These are phyloP conservation scores for Phytophthora pistaciae DNA, from an alignment of 352 stramenopile species.

Conservation along the genomic window DNA sequence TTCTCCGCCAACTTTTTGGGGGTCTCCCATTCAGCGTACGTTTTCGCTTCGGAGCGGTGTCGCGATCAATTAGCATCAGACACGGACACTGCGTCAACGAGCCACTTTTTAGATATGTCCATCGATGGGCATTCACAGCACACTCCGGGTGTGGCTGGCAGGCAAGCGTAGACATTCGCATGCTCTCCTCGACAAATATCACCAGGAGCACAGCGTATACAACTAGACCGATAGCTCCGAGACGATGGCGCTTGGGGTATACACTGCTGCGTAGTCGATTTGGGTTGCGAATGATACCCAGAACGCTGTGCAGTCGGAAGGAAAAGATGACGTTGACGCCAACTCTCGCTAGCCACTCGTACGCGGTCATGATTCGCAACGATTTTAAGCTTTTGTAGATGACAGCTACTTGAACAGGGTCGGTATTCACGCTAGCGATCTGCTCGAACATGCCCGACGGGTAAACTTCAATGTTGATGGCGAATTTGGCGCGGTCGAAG, in stretches of 20 bases:
- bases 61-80: slow-evolving; percentile 47
- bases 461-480: slow-evolving; percentile 32
- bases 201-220: slow-evolving; percentile 8
- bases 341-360: slow-evolving; percentile 37
- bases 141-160: slow-evolving; percentile 35
- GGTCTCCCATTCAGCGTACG: no score
- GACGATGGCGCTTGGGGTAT: slow-evolving; percentile 23
- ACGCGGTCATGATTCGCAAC: slow-evolving; percentile 35
- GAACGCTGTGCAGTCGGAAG: slow-evolving; percentile 28
- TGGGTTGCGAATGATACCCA: no score
- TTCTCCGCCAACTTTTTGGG: no score
- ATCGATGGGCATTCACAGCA: slow-evolving; percentile 28
- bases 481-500: slow-evolving; percentile 29
- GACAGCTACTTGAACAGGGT: slow-evolving; percentile 19
- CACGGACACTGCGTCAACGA: slow-evolving; percentile 47
- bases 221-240: slow-evolving; percentile 15
- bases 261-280: slow-evolving; percentile 1
- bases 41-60: no score
- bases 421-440: slow-evolving; percentile 12
- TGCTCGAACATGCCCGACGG: slow-evolving; percentile 23
- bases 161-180: slow-evolving; percentile 7
- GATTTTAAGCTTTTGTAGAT: slow-evolving; percentile 38
- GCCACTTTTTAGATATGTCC: no score
- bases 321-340: slow-evolving; percentile 38
- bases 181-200: slow-evolving; percentile 21